Base-by-base conservation (phyloP, 441 rosid species). In the Codiaeum variegatum region DNA sequence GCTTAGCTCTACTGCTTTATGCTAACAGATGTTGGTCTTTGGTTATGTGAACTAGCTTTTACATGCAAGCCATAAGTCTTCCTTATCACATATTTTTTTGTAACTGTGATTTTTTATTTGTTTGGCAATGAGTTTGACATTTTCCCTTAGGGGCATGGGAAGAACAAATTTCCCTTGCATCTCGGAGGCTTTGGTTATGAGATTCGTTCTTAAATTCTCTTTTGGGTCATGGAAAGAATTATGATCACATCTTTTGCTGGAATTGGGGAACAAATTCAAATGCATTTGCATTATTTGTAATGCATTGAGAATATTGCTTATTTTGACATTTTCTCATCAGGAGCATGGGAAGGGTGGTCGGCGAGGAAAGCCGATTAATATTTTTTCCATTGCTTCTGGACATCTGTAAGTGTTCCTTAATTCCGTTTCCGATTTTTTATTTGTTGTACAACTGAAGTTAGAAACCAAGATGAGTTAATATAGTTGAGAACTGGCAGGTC, bases 311-410 rank as follows among this genome's bases (percentile, higher is more conserved):
- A 31, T 44, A 40, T 54, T 81, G 66, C 51, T 21, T 63, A 21
- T 23, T 55, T 78, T 73, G 58, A 77, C 40, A 34, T 77, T 70
- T 71, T 67, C 59, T 60, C 73, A 52, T 59, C 79, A 91, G 97
- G 91, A 83, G 78, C 86, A 79, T 76, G 82, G 86, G 74, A 90
- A 82, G 82, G 89, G 88, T 72, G 91, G 88, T 47, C 91, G 95
- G 70, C 87, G 73, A 71, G 98, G 98, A 84, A 90, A 86, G 84
- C 82, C 90, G 15, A 88, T 96, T 71, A 93, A 96, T 79, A 92
- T 96, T 51, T 96, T 93, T 75, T 96, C 98, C 69, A 80, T 96
- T 73, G 99, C 99, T 78, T 96, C 99, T 59, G 99, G 99, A 71
- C 98, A 96, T 85, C 82, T 96, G 99, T 96, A 88, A 94, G 96